phyloP scores from a whole-genome alignment of 495 filamentous ascomycete genomes.

The Hypoxylon rickii region DNA sequence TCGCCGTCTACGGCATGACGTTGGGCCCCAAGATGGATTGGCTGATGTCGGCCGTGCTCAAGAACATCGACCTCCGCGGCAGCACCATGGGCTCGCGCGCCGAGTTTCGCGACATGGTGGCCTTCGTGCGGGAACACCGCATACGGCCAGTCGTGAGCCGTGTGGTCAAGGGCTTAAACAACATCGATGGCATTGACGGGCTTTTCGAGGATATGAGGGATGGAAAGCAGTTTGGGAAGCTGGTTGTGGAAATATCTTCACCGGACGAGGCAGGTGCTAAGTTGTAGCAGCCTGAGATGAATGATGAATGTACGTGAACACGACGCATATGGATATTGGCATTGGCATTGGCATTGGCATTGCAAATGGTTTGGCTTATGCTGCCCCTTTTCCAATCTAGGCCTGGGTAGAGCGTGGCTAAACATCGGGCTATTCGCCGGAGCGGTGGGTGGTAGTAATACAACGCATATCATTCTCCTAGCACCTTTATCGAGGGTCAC shows the following conservation, averaged over 20 bases:
- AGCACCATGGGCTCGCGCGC: slow-evolving; percentile 76
- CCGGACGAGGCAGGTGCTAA: slow-evolving; percentile 20
- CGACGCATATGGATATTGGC: not conserved
- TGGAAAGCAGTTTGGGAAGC: slow-evolving; percentile 78
- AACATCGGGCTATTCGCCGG: slow-evolving; percentile 3
- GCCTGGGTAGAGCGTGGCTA: slow-evolving; percentile 8
- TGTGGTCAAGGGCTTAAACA: slow-evolving; percentile 65
- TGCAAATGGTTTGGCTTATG: slow-evolving; percentile 8
- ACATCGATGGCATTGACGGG: slow-evolving; percentile 66
- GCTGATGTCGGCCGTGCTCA: slow-evolving; percentile 70
- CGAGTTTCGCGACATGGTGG: slow-evolving; percentile 78
- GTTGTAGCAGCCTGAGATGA: slow-evolving; percentile 11
- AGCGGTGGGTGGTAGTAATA: slow-evolving; percentile 22
- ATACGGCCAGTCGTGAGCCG: slow-evolving; percentile 68
- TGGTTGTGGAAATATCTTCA: slow-evolving; percentile 59
- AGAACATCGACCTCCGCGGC: slow-evolving; percentile 73
- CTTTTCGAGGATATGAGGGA: slow-evolving; percentile 77
- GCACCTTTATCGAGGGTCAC: not conserved
- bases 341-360: no score
- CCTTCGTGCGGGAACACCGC: slow-evolving; percentile 66
- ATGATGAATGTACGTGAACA: no score
- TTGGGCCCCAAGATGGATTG: slow-evolving; percentile 73
- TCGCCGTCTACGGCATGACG: slow-evolving; percentile 80
- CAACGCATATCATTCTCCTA: slow-evolving; percentile 18
- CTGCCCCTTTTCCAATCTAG: slow-evolving; percentile 16